Evolutionary conservation across 2,329 filamentous ascomycete species (phyloP).

Genomic region (Sclerotiophoma versabilis): DNA sequence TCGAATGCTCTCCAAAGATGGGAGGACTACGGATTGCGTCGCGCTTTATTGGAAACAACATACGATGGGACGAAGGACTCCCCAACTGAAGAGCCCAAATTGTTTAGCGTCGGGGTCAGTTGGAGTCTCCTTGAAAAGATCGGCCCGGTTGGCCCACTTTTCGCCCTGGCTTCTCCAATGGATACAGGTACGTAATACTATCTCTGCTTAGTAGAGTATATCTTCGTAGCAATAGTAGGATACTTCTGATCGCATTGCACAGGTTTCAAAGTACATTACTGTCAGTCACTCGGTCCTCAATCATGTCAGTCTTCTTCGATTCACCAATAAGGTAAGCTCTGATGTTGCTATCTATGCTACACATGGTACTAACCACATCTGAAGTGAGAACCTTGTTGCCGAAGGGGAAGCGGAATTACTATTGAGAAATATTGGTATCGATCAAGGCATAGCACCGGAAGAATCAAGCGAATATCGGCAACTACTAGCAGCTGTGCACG

Average conservation of each 20-base stretch:
- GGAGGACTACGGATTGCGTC: too few species aligned
- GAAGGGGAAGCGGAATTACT: conserved; percentile 34
- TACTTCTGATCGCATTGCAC: too few species aligned
- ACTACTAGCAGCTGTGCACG: conserved; percentile 60
- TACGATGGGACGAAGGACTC: too few species aligned
- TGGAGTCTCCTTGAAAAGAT: conserved; percentile 20
- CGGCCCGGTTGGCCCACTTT: conserved; percentile 17
- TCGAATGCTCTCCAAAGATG: too few species aligned
- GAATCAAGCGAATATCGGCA: conserved; percentile 58
- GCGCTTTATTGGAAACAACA: too few species aligned
- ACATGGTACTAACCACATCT: background rate
- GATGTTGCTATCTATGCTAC: background rate
- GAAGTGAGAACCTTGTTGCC: conserved; percentile 32
- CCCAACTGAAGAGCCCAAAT: background rate
- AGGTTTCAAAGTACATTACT: background rate
- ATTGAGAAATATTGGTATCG: conserved; percentile 32
- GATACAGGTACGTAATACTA: conserved; percentile 20
- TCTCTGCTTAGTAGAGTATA: conserved; percentile 1
- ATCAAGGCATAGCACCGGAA: conserved; percentile 35
- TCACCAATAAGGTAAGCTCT: conserved; percentile 31
- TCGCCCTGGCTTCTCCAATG: conserved; percentile 8
- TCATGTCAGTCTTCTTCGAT: conserved; percentile 42
- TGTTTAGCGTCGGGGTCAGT: conserved; percentile 27
- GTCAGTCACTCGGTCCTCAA: background rate
- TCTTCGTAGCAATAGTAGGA: background rate